A percentile compares a stretch with the other conserved stretches of the same genome.
phyloP scores from a whole-genome alignment of 148 eudicot genomes.

The Vaccinium macrocarpon region DNA sequence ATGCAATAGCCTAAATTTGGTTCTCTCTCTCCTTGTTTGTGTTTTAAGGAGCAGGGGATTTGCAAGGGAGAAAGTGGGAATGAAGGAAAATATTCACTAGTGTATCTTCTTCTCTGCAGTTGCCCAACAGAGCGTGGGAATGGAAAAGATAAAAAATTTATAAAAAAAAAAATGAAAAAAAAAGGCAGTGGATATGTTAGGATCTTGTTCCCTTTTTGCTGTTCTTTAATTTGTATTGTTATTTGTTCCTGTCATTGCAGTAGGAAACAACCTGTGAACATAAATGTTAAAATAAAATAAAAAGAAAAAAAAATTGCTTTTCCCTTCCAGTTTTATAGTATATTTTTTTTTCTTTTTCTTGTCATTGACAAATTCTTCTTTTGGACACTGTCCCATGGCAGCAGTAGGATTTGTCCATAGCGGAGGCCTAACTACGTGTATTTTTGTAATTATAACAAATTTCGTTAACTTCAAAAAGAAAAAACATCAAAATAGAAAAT shows the following conservation, averaged over 20 bases:
- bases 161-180: not conserved
- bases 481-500: too few species aligned
- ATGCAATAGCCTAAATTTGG: not conserved
- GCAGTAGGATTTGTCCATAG: too few species aligned
- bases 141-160: constrained; percentile 14
- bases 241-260: constrained; percentile 47
- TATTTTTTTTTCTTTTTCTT: not conserved
- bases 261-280: constrained; percentile 52
- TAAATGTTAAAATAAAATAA: constrained; percentile 25
- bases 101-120: constrained; percentile 12
- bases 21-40: not conserved
- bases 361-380: not conserved
- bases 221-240: constrained; percentile 13
- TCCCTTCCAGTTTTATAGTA: too few species aligned
- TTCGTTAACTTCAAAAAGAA: too few species aligned
- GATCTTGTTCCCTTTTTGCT: constrained; percentile 21
- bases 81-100: constrained; percentile 14
- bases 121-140: constrained; percentile 10
- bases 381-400: not conserved
- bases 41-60: constrained; percentile 25
- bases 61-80: constrained; percentile 43
- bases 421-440: too few species aligned
- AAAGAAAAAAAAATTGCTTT: not conserved
- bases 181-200: constrained; percentile 16
- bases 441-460: too few species aligned